phyloP scores from a whole-genome alignment of 139 green algal species.

The Asterochloris erici region DNA sequence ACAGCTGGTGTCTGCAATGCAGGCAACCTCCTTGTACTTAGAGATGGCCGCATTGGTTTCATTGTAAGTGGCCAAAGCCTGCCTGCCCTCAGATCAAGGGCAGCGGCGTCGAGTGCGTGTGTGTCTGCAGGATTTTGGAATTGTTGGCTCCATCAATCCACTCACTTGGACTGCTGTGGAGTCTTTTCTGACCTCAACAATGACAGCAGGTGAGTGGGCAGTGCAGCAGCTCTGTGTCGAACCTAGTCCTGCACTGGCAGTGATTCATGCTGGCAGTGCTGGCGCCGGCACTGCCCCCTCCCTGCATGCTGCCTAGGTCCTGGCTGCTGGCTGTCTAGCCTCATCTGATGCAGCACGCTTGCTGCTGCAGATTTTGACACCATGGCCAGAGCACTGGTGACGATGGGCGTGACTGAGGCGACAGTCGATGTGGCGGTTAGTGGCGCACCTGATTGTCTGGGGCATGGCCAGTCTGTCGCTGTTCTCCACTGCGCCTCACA shows the following conservation, averaged over 20 bases:
- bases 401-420: conserved; percentile 46
- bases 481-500: no score
- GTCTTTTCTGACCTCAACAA: conserved; percentile 66
- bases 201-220: conserved; percentile 3
- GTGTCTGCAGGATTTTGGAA: conserved; percentile 78
- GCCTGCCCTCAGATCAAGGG: not conserved
- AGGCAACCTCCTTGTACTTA: conserved; percentile 93
- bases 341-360: no score
- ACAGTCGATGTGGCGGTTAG: conserved; percentile 52
- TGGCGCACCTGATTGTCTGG: no score
- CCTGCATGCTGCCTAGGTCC: no score
- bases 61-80: not conserved
- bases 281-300: no score
- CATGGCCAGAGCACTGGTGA: conserved; percentile 73
- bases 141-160: conserved; percentile 80
- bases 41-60: conserved; percentile 30
- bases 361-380: conserved; percentile 57
- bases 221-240: no score
- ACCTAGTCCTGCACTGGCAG: no score
- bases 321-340: no score
- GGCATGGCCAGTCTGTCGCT: no score
- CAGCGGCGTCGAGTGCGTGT: conserved; percentile 50
- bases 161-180: conserved; percentile 54
- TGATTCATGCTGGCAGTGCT: no score
- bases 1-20: conserved; percentile 15